Evolutionary conservation across 202 grass and related monocot species (phyloP), one percentile per base, ranked within the genome.

Genomic region (Hordeum pubiflorum): DNA sequence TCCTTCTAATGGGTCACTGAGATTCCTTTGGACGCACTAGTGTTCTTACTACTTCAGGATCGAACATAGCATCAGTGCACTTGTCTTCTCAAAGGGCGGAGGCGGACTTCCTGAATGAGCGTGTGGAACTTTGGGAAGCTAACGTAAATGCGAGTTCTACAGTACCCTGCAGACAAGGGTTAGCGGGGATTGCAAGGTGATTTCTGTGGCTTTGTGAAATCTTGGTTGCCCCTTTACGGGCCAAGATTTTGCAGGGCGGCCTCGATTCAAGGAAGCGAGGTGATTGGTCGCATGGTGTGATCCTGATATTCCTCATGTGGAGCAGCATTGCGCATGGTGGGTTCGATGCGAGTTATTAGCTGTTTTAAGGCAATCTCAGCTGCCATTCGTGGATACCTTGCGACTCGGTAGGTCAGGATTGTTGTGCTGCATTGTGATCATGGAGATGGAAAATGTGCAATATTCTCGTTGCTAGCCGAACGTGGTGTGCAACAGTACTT

Each of bases 91-190:
- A 82, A 94, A 65, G 83, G 94, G 89, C 3, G 85, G 94, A 10
- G 83, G 91, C 2, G 87, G 91, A 65, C 85, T 97, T 97, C 21
- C 31, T 97, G 77, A 73, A 84, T 70, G 83, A 89, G 38, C 89
- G 89, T 43, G 90, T 97, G 94, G 83, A 94, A 76, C 85, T 97
- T 79, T 94, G 89, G 94, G 32, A 90, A 85, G 91, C 89, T 58
- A 81, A 97, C 82, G 90, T 90, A 72, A 94, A 88, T 85, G 91
- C 89, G 27, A 74, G 79, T 67, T 68, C 39, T 72, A 17, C 12
- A 18, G 62, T 79, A 74, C 40, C 17, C 22, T 22, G 40, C 23
- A 13, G 4, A 40, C 4, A 84, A 62, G n/a, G 15, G 21, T 69
- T 33, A 14, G 15, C 23, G 9, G 69, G 33, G 37, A 32, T 0